Base-by-base conservation (phyloP, 805 yeast species). In the Nakazawaea peltata region DNA sequence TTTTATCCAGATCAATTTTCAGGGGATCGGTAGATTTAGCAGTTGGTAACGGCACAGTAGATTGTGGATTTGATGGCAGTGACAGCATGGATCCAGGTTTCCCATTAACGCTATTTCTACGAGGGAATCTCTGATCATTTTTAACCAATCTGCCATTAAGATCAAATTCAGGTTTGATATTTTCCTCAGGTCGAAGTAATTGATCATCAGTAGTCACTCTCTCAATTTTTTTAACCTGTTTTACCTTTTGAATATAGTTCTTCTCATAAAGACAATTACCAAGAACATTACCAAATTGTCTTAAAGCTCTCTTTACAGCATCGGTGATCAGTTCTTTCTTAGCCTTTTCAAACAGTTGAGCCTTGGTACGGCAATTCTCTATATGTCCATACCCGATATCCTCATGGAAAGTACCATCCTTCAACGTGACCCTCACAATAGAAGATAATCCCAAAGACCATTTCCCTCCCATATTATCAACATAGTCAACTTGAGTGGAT, bases 191-290 rank as follows among this genome's bases (percentile, higher is more conserved):
- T 38, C 67, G 49, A 41, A 59, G 45, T 19, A 59, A 38, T 12
- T 48, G 46, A 4, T 47, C 51, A 30, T 55, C 63, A 25, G 54
- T 56, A 26, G 58, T 53, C 1, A 40, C 40, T 9, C 34, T 30
- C 1, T 60, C 59, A 3, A 53, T 49, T 14, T 54, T 56, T 29
- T 54, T 54, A 29, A 71, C 65, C 37, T 66, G 64, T 30, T 65
- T 61, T 36, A 77, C 64, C 39, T 69, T 61, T 26, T 66, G 65
- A 28, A 81, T 53, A 40, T 77, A 79, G 33, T 73, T 75, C 46
- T 78, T 78, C 51, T 83, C 94, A 47, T 83, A 83, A n/a, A 83
- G 67, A 56, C 94, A 83, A 48, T 83, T 83, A 1, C 94, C 94
- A 49, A 83, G 57, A 0, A 83, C 77, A 44, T 79, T 74, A 26